A percentile compares a stretch with the other conserved stretches of the same genome.
Evolutionary conservation across 1,284 basidiomycete genomes (phyloP).

Genomic region (Afroboletus lepidellus): DNA sequence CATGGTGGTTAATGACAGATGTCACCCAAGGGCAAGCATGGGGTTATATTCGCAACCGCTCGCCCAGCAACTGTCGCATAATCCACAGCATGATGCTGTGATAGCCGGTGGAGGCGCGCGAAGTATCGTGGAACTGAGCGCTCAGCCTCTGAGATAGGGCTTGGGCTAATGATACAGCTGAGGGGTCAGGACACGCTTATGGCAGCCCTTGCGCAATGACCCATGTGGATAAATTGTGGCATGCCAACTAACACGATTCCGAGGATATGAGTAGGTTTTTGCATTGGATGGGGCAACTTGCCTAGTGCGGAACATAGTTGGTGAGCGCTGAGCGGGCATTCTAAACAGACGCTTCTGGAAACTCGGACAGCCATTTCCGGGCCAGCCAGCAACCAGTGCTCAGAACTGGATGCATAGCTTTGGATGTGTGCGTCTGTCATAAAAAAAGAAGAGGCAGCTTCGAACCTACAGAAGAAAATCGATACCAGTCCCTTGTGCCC

Average conservation of each 20-base stretch:
- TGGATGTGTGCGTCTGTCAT: conserved; percentile 2
- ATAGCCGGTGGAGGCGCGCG: not conserved
- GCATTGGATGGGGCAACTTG: not conserved
- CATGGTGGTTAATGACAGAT: conserved; percentile 15
- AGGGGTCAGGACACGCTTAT: conserved; percentile 1
- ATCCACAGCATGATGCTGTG: conserved; percentile 33
- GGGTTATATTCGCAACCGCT: conserved; percentile 17
- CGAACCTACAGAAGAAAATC: not conserved
- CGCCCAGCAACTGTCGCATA: not conserved
- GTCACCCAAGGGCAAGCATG: not conserved
- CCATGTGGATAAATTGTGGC: not conserved
- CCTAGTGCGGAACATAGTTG: not conserved
- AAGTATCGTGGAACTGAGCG: not conserved
- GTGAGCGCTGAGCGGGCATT: conserved; percentile 3
- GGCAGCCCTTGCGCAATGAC: not conserved
- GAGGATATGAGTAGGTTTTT: conserved; percentile 20
- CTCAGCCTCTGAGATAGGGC: not conserved
- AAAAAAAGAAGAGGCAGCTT: not conserved
- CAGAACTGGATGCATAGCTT: conserved; percentile 6
- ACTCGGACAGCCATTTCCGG: conserved; percentile 21
- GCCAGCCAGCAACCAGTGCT: conserved; percentile 1
- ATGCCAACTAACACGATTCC: conserved; percentile 16
- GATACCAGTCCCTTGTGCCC: not conserved
- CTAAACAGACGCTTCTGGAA: conserved; percentile 25
- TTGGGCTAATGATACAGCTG: not conserved